Percentiles rank a stretch among this genome's conserved stretches.
phyloP scores from a whole-genome alignment of 1,284 basidiomycete species.

The Inonotus hispidus region DNA sequence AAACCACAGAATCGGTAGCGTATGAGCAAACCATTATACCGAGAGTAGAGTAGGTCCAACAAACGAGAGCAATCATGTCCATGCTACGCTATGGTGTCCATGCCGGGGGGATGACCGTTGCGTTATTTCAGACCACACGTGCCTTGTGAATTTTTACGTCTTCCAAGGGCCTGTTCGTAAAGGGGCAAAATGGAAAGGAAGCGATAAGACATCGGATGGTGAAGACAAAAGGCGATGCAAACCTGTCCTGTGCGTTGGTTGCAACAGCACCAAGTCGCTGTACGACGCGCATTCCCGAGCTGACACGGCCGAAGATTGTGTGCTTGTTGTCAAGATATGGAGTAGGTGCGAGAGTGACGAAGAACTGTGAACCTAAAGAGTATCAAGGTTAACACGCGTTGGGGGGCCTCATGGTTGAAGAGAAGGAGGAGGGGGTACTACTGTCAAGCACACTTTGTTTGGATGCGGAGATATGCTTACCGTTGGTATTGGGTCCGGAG shows the following conservation, averaged over 20 bases:
- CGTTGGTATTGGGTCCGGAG: constrained; percentile 90
- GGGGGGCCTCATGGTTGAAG: neutral
- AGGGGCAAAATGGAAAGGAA: constrained; percentile 12
- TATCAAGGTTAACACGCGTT: neutral
- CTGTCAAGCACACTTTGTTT: neutral
- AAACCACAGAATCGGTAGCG: constrained; percentile 12
- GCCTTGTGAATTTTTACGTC: constrained; percentile 80
- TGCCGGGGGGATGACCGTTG: neutral
- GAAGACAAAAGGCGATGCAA: constrained; percentile 26
- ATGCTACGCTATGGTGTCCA: neutral
- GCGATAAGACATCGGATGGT: constrained; percentile 11
- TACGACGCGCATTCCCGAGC: constrained; percentile 80
- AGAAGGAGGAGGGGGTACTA: neutral
- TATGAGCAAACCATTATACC: neutral
- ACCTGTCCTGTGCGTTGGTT: constrained; percentile 76
- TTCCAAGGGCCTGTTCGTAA: constrained; percentile 62
- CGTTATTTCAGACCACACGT: constrained; percentile 37
- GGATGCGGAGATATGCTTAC: constrained; percentile 34
- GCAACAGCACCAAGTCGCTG: constrained; percentile 78
- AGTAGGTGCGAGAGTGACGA: constrained; percentile 84
- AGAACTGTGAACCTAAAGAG: constrained; percentile 89
- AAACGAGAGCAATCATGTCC: too few species aligned
- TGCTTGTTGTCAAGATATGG: constrained; percentile 93
- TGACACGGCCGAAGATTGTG: constrained; percentile 88
- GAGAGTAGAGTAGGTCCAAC: too few species aligned